Base-by-base conservation (phyloP, 2,329 filamentous ascomycete species). In the Albifimbria verrucaria region DNA sequence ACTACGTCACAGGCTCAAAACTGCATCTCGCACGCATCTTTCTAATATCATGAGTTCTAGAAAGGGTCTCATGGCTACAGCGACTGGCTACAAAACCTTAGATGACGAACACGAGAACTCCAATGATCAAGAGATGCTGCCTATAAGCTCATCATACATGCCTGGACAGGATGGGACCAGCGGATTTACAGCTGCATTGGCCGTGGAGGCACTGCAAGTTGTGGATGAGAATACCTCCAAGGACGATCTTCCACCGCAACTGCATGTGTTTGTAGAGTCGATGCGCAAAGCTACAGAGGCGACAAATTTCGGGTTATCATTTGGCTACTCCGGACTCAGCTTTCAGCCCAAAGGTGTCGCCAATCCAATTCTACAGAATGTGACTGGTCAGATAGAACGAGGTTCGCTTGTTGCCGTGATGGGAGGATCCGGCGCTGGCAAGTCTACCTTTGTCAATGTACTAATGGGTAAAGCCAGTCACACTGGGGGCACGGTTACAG, bases 341-440 rank as follows among this genome's bases (percentile, higher is more conserved):
- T 81, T 77, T 58, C 75, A 78, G 7, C 77, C 77, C 1, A 74
- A 74, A 52, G 68, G 71, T 23, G 70, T 66, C 15, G 63, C 66
- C 2, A 74, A 70, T 49, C 73, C 75, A 7, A 77, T 84, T 49
- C 67, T 83, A 4, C 72, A 77, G 48, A 75, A 78, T 12, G 76
- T 84, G 6, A 82, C 78, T 1, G 81, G 81, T 0, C 74, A 70
- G 4, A 83, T 84, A 59, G 69, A 79, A 20, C 71, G 74, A 11
- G 81, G 81, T 0, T 75, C 76, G 5, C 72, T 83, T n/a, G 79
- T 77, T 32, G 81, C 79, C 10, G 72, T 84, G n/a, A 83, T 83
- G 79, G 80, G 81, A 7, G 79, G 79, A 6, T 81, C 77, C 2
- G 80, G 81, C n/a, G 80, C 80, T 1, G 81, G 81, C 25, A 84